Conservation (phyloP, 140 eudicot genomes). For the Flaveria floridana region DNA sequence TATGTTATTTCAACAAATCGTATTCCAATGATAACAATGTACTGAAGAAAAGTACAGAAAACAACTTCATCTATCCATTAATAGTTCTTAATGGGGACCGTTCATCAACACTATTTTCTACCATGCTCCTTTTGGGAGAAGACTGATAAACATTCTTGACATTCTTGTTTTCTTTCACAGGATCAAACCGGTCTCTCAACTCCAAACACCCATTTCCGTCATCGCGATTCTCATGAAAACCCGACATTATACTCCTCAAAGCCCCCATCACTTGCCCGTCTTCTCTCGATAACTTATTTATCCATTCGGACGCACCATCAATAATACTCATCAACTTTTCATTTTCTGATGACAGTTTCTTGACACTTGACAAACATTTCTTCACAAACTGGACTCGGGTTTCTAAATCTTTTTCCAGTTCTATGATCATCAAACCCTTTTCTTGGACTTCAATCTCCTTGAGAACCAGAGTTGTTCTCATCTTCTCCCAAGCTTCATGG, state of each 20-base stretch:
- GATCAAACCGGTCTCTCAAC: conserved; percentile 37
- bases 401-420: conserved; percentile 51
- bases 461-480: conserved; percentile 39
- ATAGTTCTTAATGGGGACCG: conserved; percentile 76
- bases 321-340: conserved; percentile 35
- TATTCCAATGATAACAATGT: conserved; percentile 16
- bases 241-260: conserved; percentile 52
- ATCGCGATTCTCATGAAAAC: conserved; percentile 26
- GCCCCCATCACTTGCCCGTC: conserved; percentile 52
- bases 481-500: conserved; percentile 63
- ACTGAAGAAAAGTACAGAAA: neutral
- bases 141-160: conserved; percentile 31
- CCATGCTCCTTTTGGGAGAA: conserved; percentile 48
- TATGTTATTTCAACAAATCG: conserved; percentile 36
- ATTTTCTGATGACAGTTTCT: conserved; percentile 37
- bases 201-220: conserved; percentile 13
- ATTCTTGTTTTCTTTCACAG: conserved; percentile 59
- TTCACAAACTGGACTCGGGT: conserved; percentile 33
- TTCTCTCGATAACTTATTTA: conserved; percentile 42
- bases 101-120: conserved; percentile 42
- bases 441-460: conserved; percentile 61
- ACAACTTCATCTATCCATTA: conserved; percentile 41
- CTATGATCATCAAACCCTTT: conserved; percentile 44
- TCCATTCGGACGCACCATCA: conserved; percentile 42
- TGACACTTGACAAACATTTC: conserved; percentile 32